A percentile compares a stretch with the other conserved stretches of the same genome.
Conservation (phyloP, 2,329 filamentous ascomycete genomes). For the Colletotrichum incanum region DNA sequence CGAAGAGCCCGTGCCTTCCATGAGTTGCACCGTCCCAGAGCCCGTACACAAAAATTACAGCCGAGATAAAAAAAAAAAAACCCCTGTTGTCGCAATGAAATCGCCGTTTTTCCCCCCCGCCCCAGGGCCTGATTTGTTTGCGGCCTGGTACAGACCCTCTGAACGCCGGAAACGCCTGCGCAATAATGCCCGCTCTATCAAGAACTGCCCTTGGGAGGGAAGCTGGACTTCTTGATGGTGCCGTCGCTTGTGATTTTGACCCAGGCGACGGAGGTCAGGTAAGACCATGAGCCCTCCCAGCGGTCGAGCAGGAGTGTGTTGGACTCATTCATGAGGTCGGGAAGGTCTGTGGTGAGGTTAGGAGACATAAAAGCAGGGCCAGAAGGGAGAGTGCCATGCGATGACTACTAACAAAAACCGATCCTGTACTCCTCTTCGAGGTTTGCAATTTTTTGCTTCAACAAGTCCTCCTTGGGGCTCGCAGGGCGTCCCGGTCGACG, state of each 20-base stretch:
- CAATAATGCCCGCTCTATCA: constrained; percentile 25
- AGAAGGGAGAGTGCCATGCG: background rate
- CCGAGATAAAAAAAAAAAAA: constrained; percentile 1
- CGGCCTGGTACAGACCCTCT: background rate
- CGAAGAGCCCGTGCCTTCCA: constrained; percentile 10
- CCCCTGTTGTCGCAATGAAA: constrained; percentile 2
- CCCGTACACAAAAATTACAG: constrained; percentile 21
- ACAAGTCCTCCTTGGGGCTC: constrained; percentile 81
- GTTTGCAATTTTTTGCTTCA: constrained; percentile 78
- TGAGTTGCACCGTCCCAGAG: constrained; percentile 12
- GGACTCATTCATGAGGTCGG: constrained; percentile 79
- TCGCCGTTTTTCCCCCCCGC: background rate
- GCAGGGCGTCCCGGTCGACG: constrained; percentile 86
- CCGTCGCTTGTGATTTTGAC: constrained; percentile 80
- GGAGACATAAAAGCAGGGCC: background rate
- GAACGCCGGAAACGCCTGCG: constrained; percentile 38
- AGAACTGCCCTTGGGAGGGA: constrained; percentile 74
- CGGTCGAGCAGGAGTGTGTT: constrained; percentile 76
- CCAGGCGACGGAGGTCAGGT: constrained; percentile 83
- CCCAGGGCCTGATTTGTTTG: background rate
- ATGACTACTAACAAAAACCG: constrained; percentile 78
- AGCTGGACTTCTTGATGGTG: constrained; percentile 77
- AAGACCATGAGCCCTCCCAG: constrained; percentile 90
- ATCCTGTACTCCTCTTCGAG: constrained; percentile 86
- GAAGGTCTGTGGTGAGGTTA: constrained; percentile 60